phyloP scores from a whole-genome alignment of 2,329 filamentous ascomycete species.

The Exserohilum rostratum region DNA sequence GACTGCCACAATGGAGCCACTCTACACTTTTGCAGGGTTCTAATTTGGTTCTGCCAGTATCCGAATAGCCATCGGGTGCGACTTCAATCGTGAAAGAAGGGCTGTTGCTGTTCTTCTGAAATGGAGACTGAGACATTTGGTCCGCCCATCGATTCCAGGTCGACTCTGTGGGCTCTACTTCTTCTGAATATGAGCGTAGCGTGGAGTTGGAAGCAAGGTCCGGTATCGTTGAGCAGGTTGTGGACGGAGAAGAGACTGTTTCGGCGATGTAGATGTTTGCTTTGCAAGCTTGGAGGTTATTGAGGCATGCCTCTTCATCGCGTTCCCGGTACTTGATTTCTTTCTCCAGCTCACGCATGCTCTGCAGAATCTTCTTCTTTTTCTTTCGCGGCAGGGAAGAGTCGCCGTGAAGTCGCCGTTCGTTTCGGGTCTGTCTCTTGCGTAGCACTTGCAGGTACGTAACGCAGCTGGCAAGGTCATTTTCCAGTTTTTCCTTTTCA shows the following conservation, averaged over 20 bases:
- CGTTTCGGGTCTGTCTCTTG: slow-evolving; percentile 37
- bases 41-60: not conserved
- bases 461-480: slow-evolving; percentile 39
- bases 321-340: slow-evolving; percentile 43
- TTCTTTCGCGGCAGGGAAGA: slow-evolving; percentile 28
- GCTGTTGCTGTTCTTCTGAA: slow-evolving; percentile 22
- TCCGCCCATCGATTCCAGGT: slow-evolving; percentile 43
- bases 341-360: slow-evolving; percentile 32
- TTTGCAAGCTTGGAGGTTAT: slow-evolving; percentile 40
- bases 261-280: slow-evolving; percentile 39
- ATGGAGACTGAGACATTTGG: slow-evolving; percentile 29
- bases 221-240: slow-evolving; percentile 10
- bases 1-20: slow-evolving; percentile 10
- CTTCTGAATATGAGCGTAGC: slow-evolving; percentile 18
- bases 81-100: slow-evolving; percentile 22
- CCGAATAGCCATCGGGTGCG: slow-evolving; percentile 26
- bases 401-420: slow-evolving; percentile 24
- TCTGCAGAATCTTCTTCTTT: slow-evolving; percentile 40
- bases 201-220: slow-evolving; percentile 23
- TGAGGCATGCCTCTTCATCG: slow-evolving; percentile 39
- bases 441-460: slow-evolving; percentile 41
- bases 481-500: slow-evolving; percentile 35
- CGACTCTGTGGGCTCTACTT: slow-evolving; percentile 27
- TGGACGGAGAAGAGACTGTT: slow-evolving; percentile 18
- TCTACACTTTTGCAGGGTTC: not conserved